Evolutionary conservation across 2,329 filamentous ascomycete species (phyloP).

Genomic region (Fusarium falciforme): DNA sequence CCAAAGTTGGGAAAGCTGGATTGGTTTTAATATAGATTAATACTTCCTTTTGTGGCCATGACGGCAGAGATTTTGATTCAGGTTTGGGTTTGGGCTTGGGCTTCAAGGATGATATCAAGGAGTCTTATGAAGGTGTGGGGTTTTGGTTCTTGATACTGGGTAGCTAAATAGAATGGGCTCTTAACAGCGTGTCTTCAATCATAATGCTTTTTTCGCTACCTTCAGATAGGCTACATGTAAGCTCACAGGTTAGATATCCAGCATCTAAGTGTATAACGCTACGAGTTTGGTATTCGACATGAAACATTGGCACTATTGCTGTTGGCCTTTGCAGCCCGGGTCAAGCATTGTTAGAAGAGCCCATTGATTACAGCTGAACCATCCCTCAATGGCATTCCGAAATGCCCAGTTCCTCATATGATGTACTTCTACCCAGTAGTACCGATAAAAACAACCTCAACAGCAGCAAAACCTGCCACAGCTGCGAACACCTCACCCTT

Average conservation of each 20-base stretch:
- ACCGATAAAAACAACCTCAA: neutral
- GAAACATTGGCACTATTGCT: neutral
- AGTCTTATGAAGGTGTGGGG: neutral
- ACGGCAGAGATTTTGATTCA: neutral
- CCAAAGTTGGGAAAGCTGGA: neutral
- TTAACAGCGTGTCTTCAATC: neutral
- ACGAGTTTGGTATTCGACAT: neutral
- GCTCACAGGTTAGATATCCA: neutral
- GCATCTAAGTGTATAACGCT: neutral
- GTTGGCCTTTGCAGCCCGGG: neutral
- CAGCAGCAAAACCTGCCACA: neutral
- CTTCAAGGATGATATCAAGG: neutral
- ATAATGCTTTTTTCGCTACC: neutral
- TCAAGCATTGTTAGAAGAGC: neutral
- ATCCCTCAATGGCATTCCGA: no score
- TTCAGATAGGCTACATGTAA: no score
- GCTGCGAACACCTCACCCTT: neutral
- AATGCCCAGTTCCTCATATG: no score
- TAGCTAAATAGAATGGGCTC: neutral
- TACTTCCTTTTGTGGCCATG: neutral
- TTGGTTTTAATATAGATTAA: neutral
- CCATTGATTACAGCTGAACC: no score
- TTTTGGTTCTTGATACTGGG: neutral
- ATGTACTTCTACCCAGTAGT: neutral
- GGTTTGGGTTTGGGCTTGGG: neutral